Conservation (phyloP, 192 early-diverging fungal genomes). For the Linderina pennispora region DNA sequence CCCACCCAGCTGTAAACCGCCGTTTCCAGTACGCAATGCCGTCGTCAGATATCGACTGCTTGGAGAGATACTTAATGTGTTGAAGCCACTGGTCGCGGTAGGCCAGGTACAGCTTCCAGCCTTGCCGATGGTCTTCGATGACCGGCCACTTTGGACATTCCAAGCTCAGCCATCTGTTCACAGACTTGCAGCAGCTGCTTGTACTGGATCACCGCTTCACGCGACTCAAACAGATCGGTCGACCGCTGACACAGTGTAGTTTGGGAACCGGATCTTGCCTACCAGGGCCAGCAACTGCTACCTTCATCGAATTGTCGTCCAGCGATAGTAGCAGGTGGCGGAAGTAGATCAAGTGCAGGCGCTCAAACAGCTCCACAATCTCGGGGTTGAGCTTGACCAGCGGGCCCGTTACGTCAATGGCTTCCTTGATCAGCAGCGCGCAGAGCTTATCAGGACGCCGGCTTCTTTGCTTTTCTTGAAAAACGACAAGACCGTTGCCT, state of each 20-base stretch:
- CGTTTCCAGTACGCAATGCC: constrained; percentile 35
- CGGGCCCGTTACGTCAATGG: constrained; percentile 19
- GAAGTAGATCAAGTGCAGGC: constrained; percentile 44
- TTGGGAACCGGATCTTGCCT: constrained; percentile 34
- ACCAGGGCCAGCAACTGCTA: constrained; percentile 20
- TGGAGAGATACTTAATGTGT: constrained; percentile 9
- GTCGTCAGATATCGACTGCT: too few species aligned
- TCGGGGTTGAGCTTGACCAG: constrained; percentile 18
- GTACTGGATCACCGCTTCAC: constrained; percentile 31
- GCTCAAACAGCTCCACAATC: constrained; percentile 34
- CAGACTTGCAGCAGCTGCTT: constrained; percentile 18
- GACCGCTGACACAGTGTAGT: constrained; percentile 28
- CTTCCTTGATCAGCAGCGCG: constrained; percentile 7
- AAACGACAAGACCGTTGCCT: constrained; percentile 35
- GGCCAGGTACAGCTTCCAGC: constrained; percentile 24
- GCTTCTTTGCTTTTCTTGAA: constrained; percentile 16
- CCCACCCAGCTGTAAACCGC: constrained; percentile 50
- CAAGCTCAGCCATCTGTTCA: constrained; percentile 22
- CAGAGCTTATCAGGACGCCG: constrained; percentile 10
- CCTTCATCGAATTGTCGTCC: constrained; percentile 29
- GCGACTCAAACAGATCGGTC: constrained; percentile 25
- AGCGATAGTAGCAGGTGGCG: constrained; percentile 16
- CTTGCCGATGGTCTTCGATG: constrained; percentile 23
- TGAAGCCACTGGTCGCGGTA: constrained; percentile 14
- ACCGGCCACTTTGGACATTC: constrained; percentile 12